phyloP scores from a whole-genome alignment of 2,329 filamentous ascomycete species.

The Hirsutella thompsonii region DNA sequence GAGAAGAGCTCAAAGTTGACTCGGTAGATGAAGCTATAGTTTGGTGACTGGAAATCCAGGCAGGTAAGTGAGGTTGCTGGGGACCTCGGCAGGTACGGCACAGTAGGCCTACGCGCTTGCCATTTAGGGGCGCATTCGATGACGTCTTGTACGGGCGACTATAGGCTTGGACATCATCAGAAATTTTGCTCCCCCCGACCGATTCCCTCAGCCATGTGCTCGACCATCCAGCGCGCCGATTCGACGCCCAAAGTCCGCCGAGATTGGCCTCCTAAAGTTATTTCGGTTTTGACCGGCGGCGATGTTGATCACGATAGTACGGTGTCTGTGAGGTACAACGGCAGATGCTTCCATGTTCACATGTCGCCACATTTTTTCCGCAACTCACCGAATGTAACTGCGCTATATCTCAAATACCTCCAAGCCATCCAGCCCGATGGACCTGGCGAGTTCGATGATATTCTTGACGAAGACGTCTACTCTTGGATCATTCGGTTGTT shows the following conservation, averaged over 20 bases:
- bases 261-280: background rate
- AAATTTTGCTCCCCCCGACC: background rate
- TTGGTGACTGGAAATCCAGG: no score
- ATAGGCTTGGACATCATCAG: background rate
- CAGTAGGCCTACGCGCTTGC: no score
- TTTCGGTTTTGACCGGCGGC: background rate
- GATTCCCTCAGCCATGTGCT: background rate
- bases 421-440: background rate
- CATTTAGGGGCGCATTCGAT: no score
- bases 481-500: background rate
- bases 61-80: background rate
- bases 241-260: background rate
- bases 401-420: background rate
- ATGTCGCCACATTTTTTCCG: slow-evolving; percentile 1
- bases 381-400: background rate
- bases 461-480: slow-evolving; percentile 1
- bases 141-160: no score
- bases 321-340: background rate
- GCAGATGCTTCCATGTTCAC: background rate
- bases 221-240: background rate
- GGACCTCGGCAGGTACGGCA: no score
- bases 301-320: background rate
- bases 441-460: background rate
- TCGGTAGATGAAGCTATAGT: no score
- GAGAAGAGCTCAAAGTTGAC: no score